These are phyloP conservation scores for Sphaerobolus stellatus DNA, from an alignment of 1,284 basidiomycete genomes.

Conservation along the genomic window DNA sequence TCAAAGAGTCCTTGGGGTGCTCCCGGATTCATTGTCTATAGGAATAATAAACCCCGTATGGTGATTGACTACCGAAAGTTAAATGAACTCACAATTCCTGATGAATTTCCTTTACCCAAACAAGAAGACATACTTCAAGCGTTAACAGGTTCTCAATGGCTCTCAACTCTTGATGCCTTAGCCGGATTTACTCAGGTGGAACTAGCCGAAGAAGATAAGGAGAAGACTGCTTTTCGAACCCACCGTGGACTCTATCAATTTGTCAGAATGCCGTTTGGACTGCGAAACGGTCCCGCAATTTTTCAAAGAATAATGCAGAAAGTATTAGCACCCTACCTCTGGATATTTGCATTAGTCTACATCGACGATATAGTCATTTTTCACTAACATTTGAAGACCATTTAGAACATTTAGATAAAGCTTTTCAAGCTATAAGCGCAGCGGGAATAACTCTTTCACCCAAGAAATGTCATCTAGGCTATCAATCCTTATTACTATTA, in stretches of 20 bases:
- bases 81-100: too few relatives aligned
- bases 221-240: conserved; percentile 29
- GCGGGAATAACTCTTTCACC: conserved; percentile 21
- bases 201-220: conserved; percentile 19
- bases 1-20: too few relatives aligned
- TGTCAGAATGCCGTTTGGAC: conserved; percentile 1
- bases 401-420: conserved; percentile 16
- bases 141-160: too few relatives aligned
- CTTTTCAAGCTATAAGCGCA: conserved; percentile 16
- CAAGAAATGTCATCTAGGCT: conserved; percentile 18
- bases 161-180: conserved; percentile 29
- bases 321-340: conserved; percentile 35
- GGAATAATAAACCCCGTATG: too few relatives aligned
- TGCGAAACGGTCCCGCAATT: conserved; percentile 3
- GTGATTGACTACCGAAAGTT: too few relatives aligned
- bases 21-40: too few relatives aligned
- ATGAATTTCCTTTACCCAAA: too few relatives aligned
- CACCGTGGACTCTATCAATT: conserved; percentile 25
- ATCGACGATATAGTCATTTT: conserved; percentile 25
- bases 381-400: conserved; percentile 20
- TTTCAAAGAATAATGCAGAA: conserved; percentile 44
- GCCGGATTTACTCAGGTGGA: conserved; percentile 32
- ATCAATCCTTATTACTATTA: conserved; percentile 22
- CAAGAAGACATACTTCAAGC: too few relatives aligned
- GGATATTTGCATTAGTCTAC: conserved; percentile 25